phyloP scores from a whole-genome alignment of 495 filamentous ascomycete genomes.

The Xylaria venustula region DNA sequence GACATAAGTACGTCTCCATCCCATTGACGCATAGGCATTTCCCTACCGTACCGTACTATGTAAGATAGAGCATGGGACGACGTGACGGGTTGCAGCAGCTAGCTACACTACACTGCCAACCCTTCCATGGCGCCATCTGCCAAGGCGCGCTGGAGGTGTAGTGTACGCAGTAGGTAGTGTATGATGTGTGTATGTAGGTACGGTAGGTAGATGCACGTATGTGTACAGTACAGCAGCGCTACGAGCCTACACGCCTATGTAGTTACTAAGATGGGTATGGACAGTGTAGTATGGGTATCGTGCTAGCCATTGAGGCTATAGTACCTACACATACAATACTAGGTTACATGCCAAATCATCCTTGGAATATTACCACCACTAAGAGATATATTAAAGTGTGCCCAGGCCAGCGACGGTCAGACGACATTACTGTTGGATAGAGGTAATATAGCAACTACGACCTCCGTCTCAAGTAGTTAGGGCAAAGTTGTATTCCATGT shows the following conservation, averaged over 20 bases:
- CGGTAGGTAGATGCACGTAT: conserved; percentile 17
- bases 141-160: conserved; percentile 3
- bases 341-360: not conserved
- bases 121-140: conserved; percentile 1
- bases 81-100: conserved; percentile 14
- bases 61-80: not conserved
- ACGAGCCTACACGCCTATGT: not conserved
- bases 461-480: too few species aligned
- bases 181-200: conserved; percentile 1
- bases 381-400: not conserved
- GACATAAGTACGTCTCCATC: conserved; percentile 10
- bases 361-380: not conserved
- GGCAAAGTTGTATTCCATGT: too few species aligned
- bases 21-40: too few species aligned
- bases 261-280: not conserved
- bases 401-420: too few species aligned
- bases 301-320: not conserved
- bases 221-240: conserved; percentile 12
- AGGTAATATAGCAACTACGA: too few species aligned
- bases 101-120: not conserved
- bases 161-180: too few species aligned
- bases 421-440: too few species aligned
- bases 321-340: not conserved
- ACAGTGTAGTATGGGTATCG: not conserved
- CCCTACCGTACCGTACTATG: not conserved